Conservation (phyloP, 257 asterid genomes). For the Oldenlandia corymbosa region DNA sequence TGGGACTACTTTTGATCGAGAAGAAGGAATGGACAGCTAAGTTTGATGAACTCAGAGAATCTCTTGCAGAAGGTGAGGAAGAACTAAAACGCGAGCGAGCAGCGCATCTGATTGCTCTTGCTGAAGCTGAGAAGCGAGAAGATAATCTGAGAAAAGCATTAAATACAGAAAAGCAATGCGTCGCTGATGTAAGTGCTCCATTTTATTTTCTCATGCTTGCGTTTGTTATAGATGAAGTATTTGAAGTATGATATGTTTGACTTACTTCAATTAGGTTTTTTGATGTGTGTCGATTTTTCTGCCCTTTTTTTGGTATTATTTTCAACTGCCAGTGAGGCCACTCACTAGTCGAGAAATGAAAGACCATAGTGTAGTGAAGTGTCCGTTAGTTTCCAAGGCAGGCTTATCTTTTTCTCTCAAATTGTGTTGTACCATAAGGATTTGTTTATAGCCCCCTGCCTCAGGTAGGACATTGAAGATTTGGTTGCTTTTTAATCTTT, state of each 20-base stretch:
- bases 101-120: conserved; percentile 53
- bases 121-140: conserved; percentile 78
- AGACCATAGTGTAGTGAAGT: background rate
- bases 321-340: background rate
- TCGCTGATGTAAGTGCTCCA: conserved; percentile 48
- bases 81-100: conserved; percentile 72
- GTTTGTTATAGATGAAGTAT: background rate
- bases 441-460: background rate
- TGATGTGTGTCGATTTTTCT: background rate
- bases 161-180: conserved; percentile 61
- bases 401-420: background rate
- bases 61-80: conserved; percentile 60
- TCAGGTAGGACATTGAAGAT: background rate
- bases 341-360: background rate
- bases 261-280: background rate
- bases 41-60: conserved; percentile 51
- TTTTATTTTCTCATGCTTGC: background rate
- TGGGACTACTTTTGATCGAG: conserved; percentile 88
- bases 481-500: conserved; percentile 9
- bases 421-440: background rate
- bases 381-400: background rate
- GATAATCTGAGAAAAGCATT: conserved; percentile 59
- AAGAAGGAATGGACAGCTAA: conserved; percentile 76
- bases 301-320: background rate
- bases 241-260: background rate